Evolutionary conservation across 352 stramenopile species (phyloP).

Genomic region (Saprolegnia diclina): DNA sequence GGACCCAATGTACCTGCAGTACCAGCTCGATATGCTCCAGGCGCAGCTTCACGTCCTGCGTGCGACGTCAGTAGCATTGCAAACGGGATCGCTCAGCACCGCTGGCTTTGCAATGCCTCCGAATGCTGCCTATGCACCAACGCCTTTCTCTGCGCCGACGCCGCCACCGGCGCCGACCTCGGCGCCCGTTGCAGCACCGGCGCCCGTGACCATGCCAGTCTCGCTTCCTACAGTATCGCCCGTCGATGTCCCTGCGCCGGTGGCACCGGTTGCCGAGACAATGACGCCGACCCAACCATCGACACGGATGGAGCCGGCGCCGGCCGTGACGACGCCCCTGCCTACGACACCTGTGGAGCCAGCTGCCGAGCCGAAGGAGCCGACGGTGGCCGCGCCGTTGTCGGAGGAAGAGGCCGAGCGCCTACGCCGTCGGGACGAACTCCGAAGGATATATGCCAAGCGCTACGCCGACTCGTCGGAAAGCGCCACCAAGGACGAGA

Average conservation of each 20-base stretch:
- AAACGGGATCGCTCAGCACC: not conserved
- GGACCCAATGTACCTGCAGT: constrained; percentile 17
- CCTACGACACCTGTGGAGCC: not conserved
- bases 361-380: not conserved
- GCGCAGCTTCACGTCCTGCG: constrained; percentile 19
- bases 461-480: constrained; percentile 7
- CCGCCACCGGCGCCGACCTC: not conserved
- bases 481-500: not conserved
- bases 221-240: not conserved
- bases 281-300: not conserved
- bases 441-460: constrained; percentile 26
- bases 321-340: no score
- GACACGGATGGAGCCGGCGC: not conserved
- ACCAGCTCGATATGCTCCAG: constrained; percentile 25
- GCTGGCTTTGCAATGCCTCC: not conserved
- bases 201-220: not conserved
- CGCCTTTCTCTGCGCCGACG: not conserved
- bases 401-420: constrained; percentile 10
- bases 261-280: not conserved
- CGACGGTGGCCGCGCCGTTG: not conserved
- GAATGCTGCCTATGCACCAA: not conserved
- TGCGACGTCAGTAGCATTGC: constrained; percentile 12
- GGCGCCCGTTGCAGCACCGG: not conserved
- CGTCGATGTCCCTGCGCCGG: not conserved
- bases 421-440: constrained; percentile 6